These are phyloP conservation scores for Russula sp. DNA, from an alignment of 768 basidiomycete species.

Conservation along the genomic window DNA sequence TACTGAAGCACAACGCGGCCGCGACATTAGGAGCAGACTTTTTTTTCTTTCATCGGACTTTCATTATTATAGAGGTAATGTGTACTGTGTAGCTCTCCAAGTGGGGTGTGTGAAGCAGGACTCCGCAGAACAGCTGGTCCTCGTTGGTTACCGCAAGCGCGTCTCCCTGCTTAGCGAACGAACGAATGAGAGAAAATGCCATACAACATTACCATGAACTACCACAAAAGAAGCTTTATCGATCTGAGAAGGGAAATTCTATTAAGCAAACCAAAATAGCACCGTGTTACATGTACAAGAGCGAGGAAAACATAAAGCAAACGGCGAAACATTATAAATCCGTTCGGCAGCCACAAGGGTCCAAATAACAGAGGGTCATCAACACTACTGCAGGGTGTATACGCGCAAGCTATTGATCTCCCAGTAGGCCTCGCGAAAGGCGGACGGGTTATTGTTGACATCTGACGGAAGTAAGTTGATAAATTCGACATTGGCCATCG, in stretches of 20 bases:
- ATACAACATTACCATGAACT: no score
- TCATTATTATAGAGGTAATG: no score
- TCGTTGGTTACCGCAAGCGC: no score
- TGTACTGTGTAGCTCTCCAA: no score
- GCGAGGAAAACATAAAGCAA: neutral
- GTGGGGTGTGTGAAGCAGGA: no score
- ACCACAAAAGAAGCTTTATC: no score
- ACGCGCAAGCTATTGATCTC: slow-evolving; percentile 54
- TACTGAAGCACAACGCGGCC: no score
- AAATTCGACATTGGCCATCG: neutral
- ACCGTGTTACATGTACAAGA: neutral
- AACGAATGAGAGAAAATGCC: no score
- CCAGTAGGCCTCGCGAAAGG: slow-evolving; percentile 63
- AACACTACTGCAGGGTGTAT: slow-evolving; percentile 31
- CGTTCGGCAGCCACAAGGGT: slow-evolving; percentile 18
- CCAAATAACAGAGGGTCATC: neutral
- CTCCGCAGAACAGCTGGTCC: no score
- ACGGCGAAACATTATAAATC: neutral
- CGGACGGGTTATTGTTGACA: slow-evolving; percentile 51
- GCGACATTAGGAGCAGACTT: no score
- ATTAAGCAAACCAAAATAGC: neutral
- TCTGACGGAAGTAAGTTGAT: slow-evolving; percentile 29
- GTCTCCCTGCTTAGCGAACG: no score
- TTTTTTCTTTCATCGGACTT: no score
- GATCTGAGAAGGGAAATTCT: neutral